Conservation (phyloP, 179 eudicot genomes). For the Corrigiola litoralis region DNA sequence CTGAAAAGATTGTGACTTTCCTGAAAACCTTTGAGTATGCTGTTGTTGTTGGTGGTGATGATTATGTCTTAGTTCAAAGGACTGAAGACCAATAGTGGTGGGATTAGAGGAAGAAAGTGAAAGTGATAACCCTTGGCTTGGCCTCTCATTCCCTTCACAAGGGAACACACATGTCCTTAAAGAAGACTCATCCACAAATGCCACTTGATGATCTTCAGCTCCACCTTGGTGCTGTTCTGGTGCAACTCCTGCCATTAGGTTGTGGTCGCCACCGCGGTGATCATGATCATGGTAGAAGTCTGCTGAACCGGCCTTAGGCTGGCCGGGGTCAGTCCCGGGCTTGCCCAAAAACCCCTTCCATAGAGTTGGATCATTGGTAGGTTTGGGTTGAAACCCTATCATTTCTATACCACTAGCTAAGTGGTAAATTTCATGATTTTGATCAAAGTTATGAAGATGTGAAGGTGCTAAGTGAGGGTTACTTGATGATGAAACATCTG, state of each 20-base stretch:
- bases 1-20: neutral
- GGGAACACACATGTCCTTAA: constrained; percentile 58
- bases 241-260: neutral
- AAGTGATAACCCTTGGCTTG: constrained; percentile 89
- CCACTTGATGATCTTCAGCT: too few species aligned
- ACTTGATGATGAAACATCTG: constrained; percentile 25
- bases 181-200: constrained; percentile 38
- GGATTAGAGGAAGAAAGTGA: constrained; percentile 68
- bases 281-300: constrained; percentile 1
- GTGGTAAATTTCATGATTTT: constrained; percentile 53
- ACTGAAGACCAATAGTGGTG: constrained; percentile 58
- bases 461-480: constrained; percentile 23
- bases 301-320: constrained; percentile 1
- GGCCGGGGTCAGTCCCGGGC: too few species aligned
- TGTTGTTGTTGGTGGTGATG: constrained; percentile 19
- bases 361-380: neutral
- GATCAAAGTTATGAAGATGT: constrained; percentile 33
- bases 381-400: constrained; percentile 54
- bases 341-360: too few species aligned
- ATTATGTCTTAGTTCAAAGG: constrained; percentile 58
- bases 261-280: neutral
- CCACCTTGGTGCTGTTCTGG: neutral
- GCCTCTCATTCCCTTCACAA: constrained; percentile 91
- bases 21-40: neutral
- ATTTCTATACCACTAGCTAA: constrained; percentile 56